Evolutionary conservation across 371 early-diverging fungal species (phyloP).

Genomic region (Synchytrium microbalum): DNA sequence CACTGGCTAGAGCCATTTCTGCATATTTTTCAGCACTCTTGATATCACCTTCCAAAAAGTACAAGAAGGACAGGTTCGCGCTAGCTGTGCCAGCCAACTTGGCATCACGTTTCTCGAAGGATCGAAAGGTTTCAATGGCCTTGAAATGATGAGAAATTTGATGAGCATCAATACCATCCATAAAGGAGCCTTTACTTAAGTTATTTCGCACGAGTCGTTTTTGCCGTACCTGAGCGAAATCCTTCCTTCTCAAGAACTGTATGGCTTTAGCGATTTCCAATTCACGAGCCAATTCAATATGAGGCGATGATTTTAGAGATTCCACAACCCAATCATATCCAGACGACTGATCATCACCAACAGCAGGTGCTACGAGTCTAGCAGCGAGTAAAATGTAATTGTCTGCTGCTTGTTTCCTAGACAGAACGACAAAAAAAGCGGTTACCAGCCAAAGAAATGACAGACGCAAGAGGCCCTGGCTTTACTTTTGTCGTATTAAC

Average conservation of each 20-base stretch:
- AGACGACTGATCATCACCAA: constrained; percentile 23
- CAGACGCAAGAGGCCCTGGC: too few species aligned
- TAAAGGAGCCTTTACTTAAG: too few species aligned
- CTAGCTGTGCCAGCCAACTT: constrained; percentile 40
- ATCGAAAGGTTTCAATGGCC: constrained; percentile 41
- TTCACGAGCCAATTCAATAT: constrained; percentile 37
- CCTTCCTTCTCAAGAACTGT: constrained; percentile 37
- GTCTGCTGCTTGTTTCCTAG: constrained; percentile 25
- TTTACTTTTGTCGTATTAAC: constrained; percentile 31
- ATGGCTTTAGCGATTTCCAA: constrained; percentile 49
- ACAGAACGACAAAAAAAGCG: too few species aligned
- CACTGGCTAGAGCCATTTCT: constrained; percentile 34
- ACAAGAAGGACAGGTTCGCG: constrained; percentile 44
- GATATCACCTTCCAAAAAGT: constrained; percentile 40
- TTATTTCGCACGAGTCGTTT: too few species aligned
- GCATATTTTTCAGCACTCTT: constrained; percentile 43
- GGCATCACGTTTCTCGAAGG: constrained; percentile 42
- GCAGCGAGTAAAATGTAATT: constrained; percentile 37
- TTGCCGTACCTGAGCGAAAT: constrained; percentile 28
- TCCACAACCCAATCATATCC: constrained; percentile 47
- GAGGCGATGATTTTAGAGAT: constrained; percentile 27
- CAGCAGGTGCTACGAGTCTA: constrained; percentile 40
- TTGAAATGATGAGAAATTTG: neutral
- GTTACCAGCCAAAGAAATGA: too few species aligned
- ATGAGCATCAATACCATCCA: neutral